A percentile compares a stretch with the other conserved stretches of the same genome.
Evolutionary conservation across 2,329 filamentous ascomycete genomes (phyloP).

Genomic region (Beauveria asiatica): DNA sequence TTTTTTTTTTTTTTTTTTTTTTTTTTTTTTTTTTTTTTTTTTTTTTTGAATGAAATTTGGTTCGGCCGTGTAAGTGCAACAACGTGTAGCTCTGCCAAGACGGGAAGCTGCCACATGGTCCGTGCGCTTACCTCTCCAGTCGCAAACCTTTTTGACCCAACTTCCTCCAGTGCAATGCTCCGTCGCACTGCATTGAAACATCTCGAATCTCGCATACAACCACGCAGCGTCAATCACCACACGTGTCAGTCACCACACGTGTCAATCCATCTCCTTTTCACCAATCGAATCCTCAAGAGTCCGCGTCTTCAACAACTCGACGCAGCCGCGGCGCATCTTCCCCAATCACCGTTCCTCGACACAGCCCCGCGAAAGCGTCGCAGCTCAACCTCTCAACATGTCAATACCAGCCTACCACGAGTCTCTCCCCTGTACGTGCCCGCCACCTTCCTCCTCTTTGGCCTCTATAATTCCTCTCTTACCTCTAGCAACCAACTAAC

Average conservation of each 20-base stretch:
- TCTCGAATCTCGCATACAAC: not conserved
- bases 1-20: too few relatives aligned
- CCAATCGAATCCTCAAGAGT: not conserved
- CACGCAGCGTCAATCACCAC: too few relatives aligned
- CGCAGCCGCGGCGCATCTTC: not conserved
- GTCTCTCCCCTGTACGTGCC: conserved; percentile 64
- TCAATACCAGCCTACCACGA: conserved; percentile 50
- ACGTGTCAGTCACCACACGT: not conserved
- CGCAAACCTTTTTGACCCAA: not conserved
- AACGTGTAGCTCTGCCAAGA: not conserved
- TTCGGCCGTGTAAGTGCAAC: not conserved
- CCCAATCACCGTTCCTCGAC: not conserved
- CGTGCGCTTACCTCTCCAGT: not conserved
- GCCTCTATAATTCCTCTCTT: too few relatives aligned
- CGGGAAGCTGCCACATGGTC: not conserved
- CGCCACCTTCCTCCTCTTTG: not conserved
- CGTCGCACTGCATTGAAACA: not conserved
- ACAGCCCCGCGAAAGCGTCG: not conserved
- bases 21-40: too few relatives aligned
- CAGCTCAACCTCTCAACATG: conserved; percentile 13
- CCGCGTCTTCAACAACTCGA: not conserved
- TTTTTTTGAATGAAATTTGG: too few relatives aligned
- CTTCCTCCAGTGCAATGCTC: not conserved
- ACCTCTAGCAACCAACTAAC: conserved; percentile 10
- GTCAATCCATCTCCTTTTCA: not conserved